Evolutionary conservation across 1,139 yeast genomes (phyloP).

Genomic region (Spencermartinsiella ligniputridi): DNA sequence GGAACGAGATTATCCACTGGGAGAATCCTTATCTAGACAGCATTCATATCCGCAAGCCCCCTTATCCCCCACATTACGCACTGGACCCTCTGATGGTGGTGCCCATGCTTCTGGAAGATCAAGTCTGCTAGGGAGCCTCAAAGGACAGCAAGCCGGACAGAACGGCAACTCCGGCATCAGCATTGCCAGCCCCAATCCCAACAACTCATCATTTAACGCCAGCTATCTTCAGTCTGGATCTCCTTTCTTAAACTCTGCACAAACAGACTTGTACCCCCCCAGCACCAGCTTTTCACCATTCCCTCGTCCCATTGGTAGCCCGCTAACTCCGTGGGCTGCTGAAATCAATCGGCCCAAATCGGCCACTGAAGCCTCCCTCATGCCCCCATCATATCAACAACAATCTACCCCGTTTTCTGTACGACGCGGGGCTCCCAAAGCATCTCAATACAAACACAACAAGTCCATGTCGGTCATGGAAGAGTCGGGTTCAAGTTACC

Average conservation of each 20-base stretch:
- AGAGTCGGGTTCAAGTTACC: slow-evolving; percentile 14
- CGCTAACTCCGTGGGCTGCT: slow-evolving; percentile 23
- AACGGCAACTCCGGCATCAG: slow-evolving; percentile 7
- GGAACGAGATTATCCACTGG: slow-evolving; percentile 4
- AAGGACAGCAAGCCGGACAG: slow-evolving; percentile 5
- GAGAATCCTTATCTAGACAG: slow-evolving; percentile 8
- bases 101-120: background rate
- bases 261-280: slow-evolving; percentile 6
- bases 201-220: slow-evolving; percentile 15
- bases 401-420: background rate
- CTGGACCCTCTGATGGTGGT: background rate
- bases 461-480: slow-evolving; percentile 21
- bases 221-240: background rate
- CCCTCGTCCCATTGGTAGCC: slow-evolving; percentile 15
- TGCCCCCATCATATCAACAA: slow-evolving; percentile 5
- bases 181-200: slow-evolving; percentile 1
- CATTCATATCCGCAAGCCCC: slow-evolving; percentile 2
- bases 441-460: slow-evolving; percentile 11
- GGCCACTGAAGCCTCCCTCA: slow-evolving; percentile 19
- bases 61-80: background rate
- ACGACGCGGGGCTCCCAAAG: background rate
- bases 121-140: background rate
- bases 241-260: slow-evolving; percentile 16
- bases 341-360: slow-evolving; percentile 29
- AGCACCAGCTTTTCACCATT: slow-evolving; percentile 9